Evolutionary conservation across 345 rosid genomes (phyloP).

Genomic region (Durio zibethinus): DNA sequence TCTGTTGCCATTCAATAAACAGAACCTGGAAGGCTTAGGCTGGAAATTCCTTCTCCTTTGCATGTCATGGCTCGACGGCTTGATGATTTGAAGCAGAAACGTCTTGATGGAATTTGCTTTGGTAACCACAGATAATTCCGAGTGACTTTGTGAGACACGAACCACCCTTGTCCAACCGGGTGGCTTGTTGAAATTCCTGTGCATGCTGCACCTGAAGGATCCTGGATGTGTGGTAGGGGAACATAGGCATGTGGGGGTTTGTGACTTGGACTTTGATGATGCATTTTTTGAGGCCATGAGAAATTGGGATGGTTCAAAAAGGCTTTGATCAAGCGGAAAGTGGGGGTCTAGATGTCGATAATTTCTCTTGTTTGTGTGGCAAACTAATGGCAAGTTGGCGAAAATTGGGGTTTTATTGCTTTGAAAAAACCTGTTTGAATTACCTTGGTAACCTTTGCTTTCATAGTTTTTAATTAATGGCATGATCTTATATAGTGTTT

Average conservation of each 20-base stretch:
- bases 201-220: constrained; percentile 48
- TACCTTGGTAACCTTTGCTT: background rate
- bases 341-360: background rate
- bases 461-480: background rate
- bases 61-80: constrained; percentile 26
- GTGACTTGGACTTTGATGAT: background rate
- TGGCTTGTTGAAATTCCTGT: constrained; percentile 18
- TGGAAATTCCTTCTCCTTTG: constrained; percentile 34
- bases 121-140: constrained; percentile 17
- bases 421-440: background rate
- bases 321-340: background rate
- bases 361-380: constrained; percentile 7
- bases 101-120: constrained; percentile 26
- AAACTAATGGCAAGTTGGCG: constrained; percentile 1
- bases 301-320: constrained; percentile 3
- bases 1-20: constrained; percentile 23
- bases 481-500: background rate
- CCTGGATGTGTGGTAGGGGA: constrained; percentile 49
- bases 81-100: constrained; percentile 31
- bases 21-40: constrained; percentile 39
- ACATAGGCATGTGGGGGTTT: constrained; percentile 32
- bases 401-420: background rate
- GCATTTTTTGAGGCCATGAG: constrained; percentile 28
- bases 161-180: background rate
- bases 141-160: background rate